These are phyloP conservation scores for Balakata baccata DNA, from an alignment of 345 rosid genomes.

Conservation along the genomic window DNA sequence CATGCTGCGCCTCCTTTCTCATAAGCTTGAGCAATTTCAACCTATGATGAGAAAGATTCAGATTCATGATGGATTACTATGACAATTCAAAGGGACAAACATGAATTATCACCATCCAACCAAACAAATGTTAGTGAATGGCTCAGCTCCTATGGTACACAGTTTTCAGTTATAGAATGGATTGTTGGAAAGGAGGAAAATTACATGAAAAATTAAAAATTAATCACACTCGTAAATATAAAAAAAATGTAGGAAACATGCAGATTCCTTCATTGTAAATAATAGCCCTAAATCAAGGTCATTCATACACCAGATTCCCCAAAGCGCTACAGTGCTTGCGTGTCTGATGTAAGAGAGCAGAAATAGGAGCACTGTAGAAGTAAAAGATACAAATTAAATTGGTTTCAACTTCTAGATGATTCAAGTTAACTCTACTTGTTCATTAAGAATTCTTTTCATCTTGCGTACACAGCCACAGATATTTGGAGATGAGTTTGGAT, in stretches of 20 bases:
- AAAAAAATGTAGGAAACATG: not conserved
- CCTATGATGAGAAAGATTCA: conserved; percentile 38
- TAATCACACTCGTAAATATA: not conserved
- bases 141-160: not conserved
- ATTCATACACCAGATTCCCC: not conserved
- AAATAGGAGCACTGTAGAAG: not conserved
- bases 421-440: not conserved
- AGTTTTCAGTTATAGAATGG: not conserved
- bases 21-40: conserved; percentile 75
- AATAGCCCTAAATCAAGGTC: not conserved
- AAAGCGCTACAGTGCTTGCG: not conserved
- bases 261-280: not conserved
- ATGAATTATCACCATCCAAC: not conserved
- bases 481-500: not conserved
- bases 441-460: not conserved
- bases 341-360: not conserved
- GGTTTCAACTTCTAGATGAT: not conserved
- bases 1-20: conserved; percentile 97
- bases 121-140: conserved; percentile 4
- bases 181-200: not conserved
- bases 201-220: not conserved
- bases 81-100: not conserved
- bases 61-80: not conserved
- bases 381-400: not conserved
- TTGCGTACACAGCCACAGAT: not conserved